Evolutionary conservation across 108 stramenopile genomes (phyloP).

Genomic region (Fragilariopsis cylindrus): DNA sequence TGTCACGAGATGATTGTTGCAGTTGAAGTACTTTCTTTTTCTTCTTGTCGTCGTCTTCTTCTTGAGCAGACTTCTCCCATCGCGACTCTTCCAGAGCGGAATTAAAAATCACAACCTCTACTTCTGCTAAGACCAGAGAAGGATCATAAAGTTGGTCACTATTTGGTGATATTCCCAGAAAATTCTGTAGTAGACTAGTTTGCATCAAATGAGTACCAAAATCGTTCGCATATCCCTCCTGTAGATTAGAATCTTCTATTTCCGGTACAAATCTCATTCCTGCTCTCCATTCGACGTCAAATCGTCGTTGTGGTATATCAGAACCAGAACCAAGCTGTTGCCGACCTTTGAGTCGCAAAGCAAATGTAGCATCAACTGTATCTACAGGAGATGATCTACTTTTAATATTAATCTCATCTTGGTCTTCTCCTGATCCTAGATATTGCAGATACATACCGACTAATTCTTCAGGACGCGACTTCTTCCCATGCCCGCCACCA

Average conservation of each 20-base stretch:
- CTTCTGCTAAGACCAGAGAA: constrained; percentile 9
- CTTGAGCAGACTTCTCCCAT: neutral
- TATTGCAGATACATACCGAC: constrained; percentile 49
- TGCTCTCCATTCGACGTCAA: constrained; percentile 55
- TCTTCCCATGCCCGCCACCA: constrained; percentile 40
- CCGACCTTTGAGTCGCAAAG: constrained; percentile 42
- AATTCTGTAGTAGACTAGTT: constrained; percentile 33
- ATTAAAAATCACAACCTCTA: constrained; percentile 30
- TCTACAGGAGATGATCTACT: too few relatives aligned
- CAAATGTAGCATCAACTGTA: constrained; percentile 46
- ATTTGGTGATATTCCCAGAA: constrained; percentile 30
- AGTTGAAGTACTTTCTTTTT: neutral
- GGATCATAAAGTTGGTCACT: constrained; percentile 21
- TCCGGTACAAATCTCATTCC: constrained; percentile 48
- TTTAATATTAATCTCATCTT: too few relatives aligned
- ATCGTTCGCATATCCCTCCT: constrained; percentile 39
- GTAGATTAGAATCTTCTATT: constrained; percentile 4
- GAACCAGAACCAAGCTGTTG: constrained; percentile 10
- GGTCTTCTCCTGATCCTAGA: constrained; percentile 8
- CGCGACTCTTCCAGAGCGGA: constrained; percentile 5
- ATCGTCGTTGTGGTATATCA: constrained; percentile 10
- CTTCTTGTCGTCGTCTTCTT: too few relatives aligned
- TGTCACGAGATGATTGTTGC: neutral
- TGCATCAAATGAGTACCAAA: constrained; percentile 52
- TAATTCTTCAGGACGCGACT: constrained; percentile 13